Evolutionary conservation across 768 basidiomycete genomes (phyloP), one percentile per base, ranked within the genome.

Genomic region (Serendipita sp.): DNA sequence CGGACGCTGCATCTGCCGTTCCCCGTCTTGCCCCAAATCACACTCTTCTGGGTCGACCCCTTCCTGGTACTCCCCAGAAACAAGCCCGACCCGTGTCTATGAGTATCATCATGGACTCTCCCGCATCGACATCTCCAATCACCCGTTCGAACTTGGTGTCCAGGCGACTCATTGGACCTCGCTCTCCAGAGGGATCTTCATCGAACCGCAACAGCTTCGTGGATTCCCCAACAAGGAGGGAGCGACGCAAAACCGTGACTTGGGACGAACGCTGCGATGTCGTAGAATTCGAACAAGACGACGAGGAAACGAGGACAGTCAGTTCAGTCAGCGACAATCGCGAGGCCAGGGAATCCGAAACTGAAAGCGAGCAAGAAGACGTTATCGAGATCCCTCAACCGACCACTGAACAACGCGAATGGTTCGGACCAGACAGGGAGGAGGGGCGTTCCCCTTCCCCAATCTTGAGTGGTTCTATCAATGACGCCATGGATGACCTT

Each of bases 261-360:
- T 93, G 87, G 63, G 79, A 85, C 70, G 85, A 88, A 65, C 78
- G 82, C 11, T 88, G 86, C 66, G 89, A 92, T 65, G 88, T 93
- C 11, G 72, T 90, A 31, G 88, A 90, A 69, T 90, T 88, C 69
- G 84, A 88, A 63, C 74, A 78, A 20, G 85, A 81, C 13, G 79
- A 86, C 60, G 48, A 56, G 11, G 53, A 64, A 9, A 61, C 61
- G n/a, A 34, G 61, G 42, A 48, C 56, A 31, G 38, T 31, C 31
- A 43, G 56, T 16, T 43, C 42, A 24, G 63, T 61, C 9, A 58
- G 53, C 45, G 60, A 66, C 3, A 33, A 30, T 38, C 50, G 62
- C 30, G 56, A 64, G 42, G 31, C 28, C 45, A 45, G 56, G 42
- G 24, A 60, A 58, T 33, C 44, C 26, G 61, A 42, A 16, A 31